Percentiles rank a stretch among this genome's conserved stretches.
Evolutionary conservation across 352 stramenopile genomes (phyloP).

Genomic region (Phytophthora idaei): DNA sequence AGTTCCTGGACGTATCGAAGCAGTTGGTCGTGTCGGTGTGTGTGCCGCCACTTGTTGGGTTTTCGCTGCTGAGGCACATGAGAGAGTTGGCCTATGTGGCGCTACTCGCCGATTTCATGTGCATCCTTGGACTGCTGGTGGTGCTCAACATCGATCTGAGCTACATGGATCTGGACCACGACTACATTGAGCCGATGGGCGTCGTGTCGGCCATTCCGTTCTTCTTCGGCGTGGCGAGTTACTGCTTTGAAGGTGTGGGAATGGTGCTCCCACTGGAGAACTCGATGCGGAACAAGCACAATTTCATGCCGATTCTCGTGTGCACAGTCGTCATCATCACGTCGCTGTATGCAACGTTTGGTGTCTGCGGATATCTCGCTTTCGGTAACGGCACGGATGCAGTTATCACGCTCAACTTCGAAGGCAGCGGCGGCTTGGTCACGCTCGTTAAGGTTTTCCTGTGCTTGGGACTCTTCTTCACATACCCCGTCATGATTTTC

Average conservation of each 20-base stretch:
- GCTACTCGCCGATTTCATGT: conserved; percentile 89
- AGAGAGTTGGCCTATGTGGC: conserved; percentile 87
- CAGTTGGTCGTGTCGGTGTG: conserved; percentile 61
- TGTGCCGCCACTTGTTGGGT: conserved; percentile 65
- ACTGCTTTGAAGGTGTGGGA: conserved; percentile 91
- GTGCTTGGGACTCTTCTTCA: conserved; percentile 90
- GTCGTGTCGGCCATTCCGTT: conserved; percentile 77
- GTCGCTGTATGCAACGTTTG: conserved; percentile 88
- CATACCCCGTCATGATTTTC: conserved; percentile 94
- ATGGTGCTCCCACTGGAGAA: conserved; percentile 91
- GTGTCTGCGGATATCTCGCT: conserved; percentile 84
- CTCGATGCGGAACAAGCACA: conserved; percentile 74
- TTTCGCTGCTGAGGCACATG: conserved; percentile 90
- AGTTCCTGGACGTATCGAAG: conserved; percentile 67
- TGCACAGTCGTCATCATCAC: conserved; percentile 84
- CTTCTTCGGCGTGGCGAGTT: conserved; percentile 90
- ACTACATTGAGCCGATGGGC: conserved; percentile 61
- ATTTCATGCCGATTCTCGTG: conserved; percentile 79
- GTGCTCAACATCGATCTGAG: conserved; percentile 86
- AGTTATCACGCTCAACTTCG: conserved; percentile 91
- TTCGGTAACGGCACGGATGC: conserved; percentile 85
- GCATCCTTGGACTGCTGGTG: conserved; percentile 82
- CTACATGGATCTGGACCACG: conserved; percentile 63
- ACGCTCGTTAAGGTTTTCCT: conserved; percentile 88
- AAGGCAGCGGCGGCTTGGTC: conserved; percentile 54